These are phyloP conservation scores for Diplocarpon rosae DNA, from an alignment of 2,329 filamentous ascomycete genomes.

Conservation along the genomic window DNA sequence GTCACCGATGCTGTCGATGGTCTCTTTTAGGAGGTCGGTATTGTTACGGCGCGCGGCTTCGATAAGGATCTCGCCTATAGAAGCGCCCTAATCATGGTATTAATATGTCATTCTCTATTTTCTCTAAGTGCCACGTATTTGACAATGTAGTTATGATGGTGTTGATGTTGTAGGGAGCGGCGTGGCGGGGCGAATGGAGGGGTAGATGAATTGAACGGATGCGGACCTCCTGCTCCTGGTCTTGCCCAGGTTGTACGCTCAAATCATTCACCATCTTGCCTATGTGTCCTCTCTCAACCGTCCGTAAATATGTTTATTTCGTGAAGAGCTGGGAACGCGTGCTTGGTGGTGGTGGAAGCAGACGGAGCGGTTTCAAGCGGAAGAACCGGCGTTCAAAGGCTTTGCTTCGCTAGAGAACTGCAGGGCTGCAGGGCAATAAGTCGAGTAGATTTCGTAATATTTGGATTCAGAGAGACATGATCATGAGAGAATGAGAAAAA, in stretches of 20 bases:
- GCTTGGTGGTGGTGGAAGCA: background rate
- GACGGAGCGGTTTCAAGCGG: constrained; percentile 1
- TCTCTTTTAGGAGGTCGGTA: constrained; percentile 67
- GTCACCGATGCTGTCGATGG: constrained; percentile 47
- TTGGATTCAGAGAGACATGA: background rate
- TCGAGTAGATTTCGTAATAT: background rate
- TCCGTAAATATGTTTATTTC: background rate
- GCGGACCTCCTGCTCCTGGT: constrained; percentile 23
- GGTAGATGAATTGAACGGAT: background rate
- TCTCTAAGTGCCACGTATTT: background rate
- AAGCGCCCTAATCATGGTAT: constrained; percentile 55
- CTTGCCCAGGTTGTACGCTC: constrained; percentile 18
- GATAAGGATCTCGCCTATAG: constrained; percentile 73
- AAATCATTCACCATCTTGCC: constrained; percentile 22
- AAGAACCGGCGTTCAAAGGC: background rate
- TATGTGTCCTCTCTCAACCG: background rate
- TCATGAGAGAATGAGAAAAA: background rate
- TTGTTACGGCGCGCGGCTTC: constrained; percentile 94
- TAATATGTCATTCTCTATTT: background rate
- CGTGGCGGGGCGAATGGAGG: constrained; percentile 2
- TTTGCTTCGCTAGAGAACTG: background rate
- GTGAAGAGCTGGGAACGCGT: background rate
- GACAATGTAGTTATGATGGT: background rate
- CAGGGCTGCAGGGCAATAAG: background rate
- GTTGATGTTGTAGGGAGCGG: background rate